These are phyloP conservation scores for Calonectria pseudoreteaudii DNA, from an alignment of 2,329 filamentous ascomycete genomes.

Conservation along the genomic window DNA sequence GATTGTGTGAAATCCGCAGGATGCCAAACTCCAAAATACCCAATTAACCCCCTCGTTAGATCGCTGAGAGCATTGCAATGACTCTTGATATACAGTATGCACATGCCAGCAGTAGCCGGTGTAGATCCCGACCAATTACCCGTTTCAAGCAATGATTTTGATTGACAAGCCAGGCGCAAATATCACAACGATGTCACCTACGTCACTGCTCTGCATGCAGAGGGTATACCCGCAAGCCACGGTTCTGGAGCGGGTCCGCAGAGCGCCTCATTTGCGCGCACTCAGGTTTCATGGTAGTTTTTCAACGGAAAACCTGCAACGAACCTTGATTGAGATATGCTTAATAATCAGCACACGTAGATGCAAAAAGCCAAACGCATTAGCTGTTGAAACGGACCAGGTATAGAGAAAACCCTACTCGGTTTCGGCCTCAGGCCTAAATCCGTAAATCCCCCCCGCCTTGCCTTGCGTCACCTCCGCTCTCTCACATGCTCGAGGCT, in stretches of 20 bases:
- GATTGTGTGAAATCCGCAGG: not conserved
- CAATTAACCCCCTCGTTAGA: not conserved
- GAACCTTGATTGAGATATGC: not conserved
- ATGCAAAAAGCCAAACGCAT: not conserved
- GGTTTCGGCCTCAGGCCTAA: constrained; percentile 1
- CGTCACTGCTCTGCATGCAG: not conserved
- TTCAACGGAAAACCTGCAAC: not conserved
- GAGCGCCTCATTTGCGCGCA: not conserved
- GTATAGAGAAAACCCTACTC: not conserved
- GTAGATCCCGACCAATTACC: not conserved
- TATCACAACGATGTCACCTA: not conserved
- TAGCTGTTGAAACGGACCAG: not conserved
- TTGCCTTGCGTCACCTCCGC: not conserved
- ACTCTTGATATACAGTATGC: not conserved
- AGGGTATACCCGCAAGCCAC: not conserved
- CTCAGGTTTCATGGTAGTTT: not conserved
- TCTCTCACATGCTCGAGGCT: not conserved
- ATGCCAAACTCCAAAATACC: not conserved
- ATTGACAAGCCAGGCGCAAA: not conserved
- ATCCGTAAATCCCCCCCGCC: not conserved
- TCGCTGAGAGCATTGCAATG: not conserved
- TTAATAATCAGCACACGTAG: not conserved
- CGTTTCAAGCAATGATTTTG: fast-evolving
- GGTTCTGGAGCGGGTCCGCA: not conserved
- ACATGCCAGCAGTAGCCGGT: not conserved